Conservation (phyloP, 2,329 filamentous ascomycete species). For the Aspergillus ochraceoroseus region DNA sequence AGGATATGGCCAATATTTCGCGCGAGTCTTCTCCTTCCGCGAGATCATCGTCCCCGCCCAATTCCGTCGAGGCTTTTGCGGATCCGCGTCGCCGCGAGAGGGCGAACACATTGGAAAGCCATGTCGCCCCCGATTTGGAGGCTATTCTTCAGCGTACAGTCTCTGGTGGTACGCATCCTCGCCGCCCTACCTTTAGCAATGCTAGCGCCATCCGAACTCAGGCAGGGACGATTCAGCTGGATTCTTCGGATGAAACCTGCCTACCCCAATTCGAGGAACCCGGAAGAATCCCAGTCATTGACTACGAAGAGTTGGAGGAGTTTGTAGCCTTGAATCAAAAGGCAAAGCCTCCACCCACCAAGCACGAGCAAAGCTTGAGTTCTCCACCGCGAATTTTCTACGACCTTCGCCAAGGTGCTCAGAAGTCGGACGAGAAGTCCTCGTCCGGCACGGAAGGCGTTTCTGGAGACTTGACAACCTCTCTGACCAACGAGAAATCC, state of each 20-base stretch:
- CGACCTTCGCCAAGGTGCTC: slow-evolving; percentile 51
- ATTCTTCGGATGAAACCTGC: slow-evolving; percentile 63
- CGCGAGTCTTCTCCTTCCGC: slow-evolving; percentile 51
- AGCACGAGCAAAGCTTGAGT: slow-evolving; percentile 46
- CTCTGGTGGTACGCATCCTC: slow-evolving; percentile 63
- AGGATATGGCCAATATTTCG: slow-evolving; percentile 41
- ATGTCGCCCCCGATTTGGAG: slow-evolving; percentile 51
- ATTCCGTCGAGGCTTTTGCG: slow-evolving; percentile 96
- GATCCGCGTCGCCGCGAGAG: slow-evolving; percentile 81
- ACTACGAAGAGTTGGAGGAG: slow-evolving; percentile 90
- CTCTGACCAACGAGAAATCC: slow-evolving; percentile 34
- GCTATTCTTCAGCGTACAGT: slow-evolving; percentile 63
- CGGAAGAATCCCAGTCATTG: slow-evolving; percentile 75
- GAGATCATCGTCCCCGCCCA: slow-evolving; percentile 79
- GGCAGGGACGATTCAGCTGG: slow-evolving; percentile 33
- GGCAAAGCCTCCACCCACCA: slow-evolving; percentile 43
- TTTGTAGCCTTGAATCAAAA: slow-evolving; percentile 64
- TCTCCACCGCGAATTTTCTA: slow-evolving; percentile 56
- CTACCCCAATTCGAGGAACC: slow-evolving; percentile 73
- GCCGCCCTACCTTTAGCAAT: slow-evolving; percentile 57
- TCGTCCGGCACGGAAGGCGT: slow-evolving; percentile 26
- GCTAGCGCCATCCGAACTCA: slow-evolving; percentile 53
- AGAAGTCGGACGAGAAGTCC: slow-evolving; percentile 37
- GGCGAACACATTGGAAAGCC: slow-evolving; percentile 61
- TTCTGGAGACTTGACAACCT: slow-evolving; percentile 24